Evolutionary conservation across 768 basidiomycete species (phyloP).

Genomic region (Phanerochaete sordida): DNA sequence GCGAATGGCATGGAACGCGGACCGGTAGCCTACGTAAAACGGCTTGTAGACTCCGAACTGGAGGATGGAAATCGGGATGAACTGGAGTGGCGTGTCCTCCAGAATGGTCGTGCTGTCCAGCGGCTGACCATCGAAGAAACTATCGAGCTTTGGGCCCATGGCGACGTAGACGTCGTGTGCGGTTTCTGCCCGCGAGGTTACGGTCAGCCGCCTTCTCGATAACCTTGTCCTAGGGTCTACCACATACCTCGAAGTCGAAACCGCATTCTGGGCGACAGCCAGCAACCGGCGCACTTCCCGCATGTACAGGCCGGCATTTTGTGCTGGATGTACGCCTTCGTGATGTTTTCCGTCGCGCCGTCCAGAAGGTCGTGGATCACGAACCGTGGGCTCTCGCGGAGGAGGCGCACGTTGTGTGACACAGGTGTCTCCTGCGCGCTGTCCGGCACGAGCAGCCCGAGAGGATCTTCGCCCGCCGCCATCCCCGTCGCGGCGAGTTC

Average conservation of each 20-base stretch:
- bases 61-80: conserved; percentile 3
- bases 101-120: background rate
- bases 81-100: conserved; percentile 6
- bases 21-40: conserved; percentile 10
- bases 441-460: conserved; percentile 5
- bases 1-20: conserved; percentile 7
- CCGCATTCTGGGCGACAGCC: conserved; percentile 11
- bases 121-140: conserved; percentile 1
- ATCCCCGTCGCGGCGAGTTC: conserved; percentile 1
- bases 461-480: conserved; percentile 6
- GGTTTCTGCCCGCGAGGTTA: conserved; percentile 1
- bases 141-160: conserved; percentile 1
- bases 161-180: conserved; percentile 1
- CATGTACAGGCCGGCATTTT: conserved; percentile 8
- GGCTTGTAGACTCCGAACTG: conserved; percentile 5
- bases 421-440: conserved; percentile 3
- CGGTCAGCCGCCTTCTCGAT: background rate
- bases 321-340: conserved; percentile 1
- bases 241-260: conserved; percentile 9
- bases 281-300: conserved; percentile 5
- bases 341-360: background rate
- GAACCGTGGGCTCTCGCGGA: conserved; percentile 7
- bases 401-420: conserved; percentile 4
- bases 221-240: background rate
- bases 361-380: conserved; percentile 7